Percentiles rank a stretch among this genome's conserved stretches.
phyloP scores from a whole-genome alignment of 768 basidiomycete species.

The Leccinum longicurvipes region DNA sequence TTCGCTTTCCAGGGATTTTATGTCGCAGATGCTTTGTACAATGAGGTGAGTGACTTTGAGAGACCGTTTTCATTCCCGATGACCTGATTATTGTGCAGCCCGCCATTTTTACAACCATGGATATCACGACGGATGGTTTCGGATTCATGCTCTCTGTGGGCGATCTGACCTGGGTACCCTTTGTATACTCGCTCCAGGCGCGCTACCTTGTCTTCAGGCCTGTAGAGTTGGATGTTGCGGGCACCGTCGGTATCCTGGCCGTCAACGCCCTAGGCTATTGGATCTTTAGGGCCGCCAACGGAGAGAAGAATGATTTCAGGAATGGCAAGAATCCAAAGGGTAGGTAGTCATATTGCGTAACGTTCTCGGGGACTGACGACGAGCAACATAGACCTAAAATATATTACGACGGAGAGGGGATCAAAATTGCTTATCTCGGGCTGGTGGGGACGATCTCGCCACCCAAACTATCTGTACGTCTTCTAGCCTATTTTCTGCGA shows the following conservation, averaged over 20 bases:
- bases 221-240: slow-evolving; percentile 64
- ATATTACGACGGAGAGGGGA: slow-evolving; percentile 77
- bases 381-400: slow-evolving; percentile 59
- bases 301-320: slow-evolving; percentile 94
- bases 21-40: slow-evolving; percentile 81
- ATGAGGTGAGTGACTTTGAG: slow-evolving; percentile 60
- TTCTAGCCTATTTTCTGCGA: neutral
- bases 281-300: slow-evolving; percentile 86
- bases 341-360: slow-evolving; percentile 26
- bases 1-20: slow-evolving; percentile 85
- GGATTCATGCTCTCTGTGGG: slow-evolving; percentile 98
- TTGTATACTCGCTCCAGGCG: slow-evolving; percentile 90
- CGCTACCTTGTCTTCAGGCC: slow-evolving; percentile 92
- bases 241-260: slow-evolving; percentile 53
- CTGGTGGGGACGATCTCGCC: slow-evolving; percentile 95
- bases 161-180: slow-evolving; percentile 91
- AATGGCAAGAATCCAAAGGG: slow-evolving; percentile 94
- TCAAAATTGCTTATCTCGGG: slow-evolving; percentile 91
- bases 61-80: neutral
- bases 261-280: slow-evolving; percentile 77
- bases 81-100: slow-evolving; percentile 43
- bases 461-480: slow-evolving; percentile 85
- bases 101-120: slow-evolving; percentile 92
- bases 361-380: slow-evolving; percentile 1
- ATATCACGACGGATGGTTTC: slow-evolving; percentile 96